Percentiles rank a stretch among this genome's conserved stretches.
Conservation (phyloP, 345 rosid genomes). For the Schrenkiella parvula region DNA sequence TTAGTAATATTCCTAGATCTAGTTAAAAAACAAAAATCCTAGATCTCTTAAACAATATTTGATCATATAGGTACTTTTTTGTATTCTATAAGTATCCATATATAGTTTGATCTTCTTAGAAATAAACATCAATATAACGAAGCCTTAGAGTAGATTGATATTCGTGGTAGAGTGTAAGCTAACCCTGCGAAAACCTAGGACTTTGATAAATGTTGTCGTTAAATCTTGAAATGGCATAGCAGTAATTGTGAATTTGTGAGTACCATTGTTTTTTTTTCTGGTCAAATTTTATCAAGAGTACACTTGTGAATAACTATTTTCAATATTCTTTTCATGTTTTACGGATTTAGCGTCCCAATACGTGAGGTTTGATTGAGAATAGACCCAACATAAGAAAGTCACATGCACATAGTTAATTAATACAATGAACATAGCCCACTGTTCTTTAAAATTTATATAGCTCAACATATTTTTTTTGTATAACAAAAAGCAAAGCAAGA, state of each 20-base stretch:
- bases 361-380: not conserved
- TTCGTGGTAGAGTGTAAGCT: no score
- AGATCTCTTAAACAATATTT: no score
- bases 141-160: no score
- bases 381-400: constrained; percentile 3
- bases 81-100: no score
- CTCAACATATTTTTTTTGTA: not conserved
- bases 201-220: no score
- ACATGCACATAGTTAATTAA: constrained; percentile 11
- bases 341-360: constrained; percentile 1
- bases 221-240: not conserved
- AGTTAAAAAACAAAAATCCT: no score
- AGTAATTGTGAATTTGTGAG: not conserved
- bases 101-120: no score
- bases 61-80: no score
- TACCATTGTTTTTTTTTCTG: not conserved
- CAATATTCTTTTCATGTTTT: not conserved
- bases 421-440: not conserved
- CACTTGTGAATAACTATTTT: not conserved
- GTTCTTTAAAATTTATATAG: not conserved
- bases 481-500: not conserved
- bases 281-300: no score
- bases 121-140: no score
- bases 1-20: no score
- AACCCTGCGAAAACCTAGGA: no score